Percentiles rank a stretch among this genome's conserved stretches.
These are phyloP conservation scores for Fusarium sp. DNA, from an alignment of 2,329 filamentous ascomycete genomes.

Conservation along the genomic window DNA sequence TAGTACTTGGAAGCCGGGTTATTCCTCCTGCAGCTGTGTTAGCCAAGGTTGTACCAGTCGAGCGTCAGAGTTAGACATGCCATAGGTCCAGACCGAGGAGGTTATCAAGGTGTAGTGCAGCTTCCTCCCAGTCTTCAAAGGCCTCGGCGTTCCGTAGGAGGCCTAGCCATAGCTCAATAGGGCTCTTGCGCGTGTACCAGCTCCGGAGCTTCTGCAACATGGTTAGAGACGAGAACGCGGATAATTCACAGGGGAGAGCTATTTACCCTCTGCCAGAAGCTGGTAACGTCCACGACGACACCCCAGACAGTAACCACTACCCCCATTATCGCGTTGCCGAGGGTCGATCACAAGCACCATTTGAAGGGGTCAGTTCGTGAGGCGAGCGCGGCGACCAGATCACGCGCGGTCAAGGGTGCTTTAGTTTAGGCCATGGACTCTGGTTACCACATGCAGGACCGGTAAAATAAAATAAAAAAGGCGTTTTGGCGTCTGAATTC, in stretches of 20 bases:
- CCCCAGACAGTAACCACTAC: conserved; percentile 63
- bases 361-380: conserved; percentile 24
- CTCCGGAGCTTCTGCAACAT: conserved; percentile 69
- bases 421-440: conserved; percentile 36
- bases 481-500: conserved; percentile 7
- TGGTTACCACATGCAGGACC: conserved; percentile 27
- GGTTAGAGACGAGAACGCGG: conserved; percentile 19
- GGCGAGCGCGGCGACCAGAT: conserved; percentile 26
- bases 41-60: conserved; percentile 5
- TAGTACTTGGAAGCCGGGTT: conserved; percentile 84
- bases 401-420: conserved; percentile 25
- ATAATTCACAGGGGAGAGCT: conserved; percentile 11
- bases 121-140: conserved; percentile 88
- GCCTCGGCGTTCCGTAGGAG: conserved; percentile 72
- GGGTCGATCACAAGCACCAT: conserved; percentile 49
- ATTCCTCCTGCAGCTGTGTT: conserved; percentile 71
- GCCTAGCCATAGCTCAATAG: conserved; percentile 73
- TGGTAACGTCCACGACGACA: conserved; percentile 69
- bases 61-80: conserved; percentile 56
- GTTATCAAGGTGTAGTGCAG: conserved; percentile 85
- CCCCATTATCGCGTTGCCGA: conserved; percentile 56
- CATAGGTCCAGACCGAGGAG: conserved; percentile 83
- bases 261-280: conserved; percentile 71
- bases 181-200: conserved; percentile 75
- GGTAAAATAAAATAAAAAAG: conserved; percentile 1